Conservation (phyloP, 306 rosid genomes). For the Cucurbita moschata region DNA sequence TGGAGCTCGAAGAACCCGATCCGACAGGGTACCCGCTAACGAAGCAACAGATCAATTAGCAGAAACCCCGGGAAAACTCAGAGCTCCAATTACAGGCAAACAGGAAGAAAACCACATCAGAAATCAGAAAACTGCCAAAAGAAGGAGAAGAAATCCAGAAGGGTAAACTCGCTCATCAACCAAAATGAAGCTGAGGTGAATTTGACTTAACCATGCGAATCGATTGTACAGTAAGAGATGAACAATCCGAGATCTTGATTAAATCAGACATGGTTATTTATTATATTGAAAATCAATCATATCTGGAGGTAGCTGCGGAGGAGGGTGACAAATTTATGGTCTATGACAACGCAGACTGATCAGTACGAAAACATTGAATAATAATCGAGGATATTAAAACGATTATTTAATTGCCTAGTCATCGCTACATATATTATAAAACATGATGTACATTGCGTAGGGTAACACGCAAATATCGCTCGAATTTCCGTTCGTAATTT, state of each 20-base stretch:
- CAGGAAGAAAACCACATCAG: not conserved
- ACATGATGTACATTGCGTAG: not conserved
- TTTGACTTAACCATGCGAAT: not conserved
- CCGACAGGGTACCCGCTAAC: not conserved
- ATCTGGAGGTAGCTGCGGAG: not conserved
- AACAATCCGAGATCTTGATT: not conserved
- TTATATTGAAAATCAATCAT: not conserved
- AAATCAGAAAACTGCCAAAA: not conserved
- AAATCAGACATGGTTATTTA: not conserved
- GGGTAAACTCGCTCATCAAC: not conserved
- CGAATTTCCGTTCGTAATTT: not conserved
- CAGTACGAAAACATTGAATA: not conserved
- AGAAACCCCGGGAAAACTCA: not conserved
- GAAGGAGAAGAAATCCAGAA: not conserved
- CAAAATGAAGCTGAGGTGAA: not conserved
- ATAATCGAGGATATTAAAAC: not conserved
- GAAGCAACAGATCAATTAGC: conserved; percentile 1
- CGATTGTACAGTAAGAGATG: not conserved
- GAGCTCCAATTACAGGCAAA: not conserved
- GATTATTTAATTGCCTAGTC: not conserved
- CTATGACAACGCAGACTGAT: not conserved
- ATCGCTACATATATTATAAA: not conserved
- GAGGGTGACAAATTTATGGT: not conserved
- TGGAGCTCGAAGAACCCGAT: not conserved
- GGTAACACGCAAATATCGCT: not conserved